Conservation (phyloP, 495 filamentous ascomycete genomes). For the Podospora didyma region DNA sequence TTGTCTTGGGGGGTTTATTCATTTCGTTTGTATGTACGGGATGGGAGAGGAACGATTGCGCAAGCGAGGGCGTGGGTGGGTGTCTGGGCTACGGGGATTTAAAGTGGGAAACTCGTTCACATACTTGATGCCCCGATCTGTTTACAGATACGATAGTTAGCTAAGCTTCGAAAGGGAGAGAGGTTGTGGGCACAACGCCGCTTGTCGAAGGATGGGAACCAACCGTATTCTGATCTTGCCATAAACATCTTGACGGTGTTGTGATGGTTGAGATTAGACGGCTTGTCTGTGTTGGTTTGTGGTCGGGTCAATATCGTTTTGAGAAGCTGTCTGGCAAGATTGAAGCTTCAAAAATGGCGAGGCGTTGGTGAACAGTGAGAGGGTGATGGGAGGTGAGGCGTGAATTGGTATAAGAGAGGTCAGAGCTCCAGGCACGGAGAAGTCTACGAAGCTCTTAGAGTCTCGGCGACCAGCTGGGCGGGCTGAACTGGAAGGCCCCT, state of each 20-base stretch:
- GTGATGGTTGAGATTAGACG: conserved; percentile 4
- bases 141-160: conserved; percentile 37
- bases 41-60: not conserved
- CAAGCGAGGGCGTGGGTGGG: not conserved
- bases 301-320: not conserved
- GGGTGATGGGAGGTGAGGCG: conserved; percentile 31
- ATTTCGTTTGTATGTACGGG: not conserved
- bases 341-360: conserved; percentile 10
- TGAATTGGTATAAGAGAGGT: conserved; percentile 11
- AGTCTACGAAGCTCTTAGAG: conserved; percentile 25
- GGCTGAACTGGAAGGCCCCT: not conserved
- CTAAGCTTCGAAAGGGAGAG: not conserved
- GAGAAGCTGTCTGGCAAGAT: not conserved
- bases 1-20: not conserved
- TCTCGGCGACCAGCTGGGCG: conserved; percentile 11
- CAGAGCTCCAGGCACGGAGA: conserved; percentile 31
- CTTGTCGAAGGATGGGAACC: conserved; percentile 14
- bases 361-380: conserved; percentile 12
- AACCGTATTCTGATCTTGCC: conserved; percentile 99
- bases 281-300: not conserved
- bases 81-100: conserved; percentile 1
- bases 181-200: not conserved
- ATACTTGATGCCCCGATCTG: conserved; percentile 99
- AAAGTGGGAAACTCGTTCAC: conserved; percentile 21
- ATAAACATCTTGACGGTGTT: conserved; percentile 85